Conservation (phyloP, 225 moss, liverwort and hornwort species). For the Climacium dendroides region DNA sequence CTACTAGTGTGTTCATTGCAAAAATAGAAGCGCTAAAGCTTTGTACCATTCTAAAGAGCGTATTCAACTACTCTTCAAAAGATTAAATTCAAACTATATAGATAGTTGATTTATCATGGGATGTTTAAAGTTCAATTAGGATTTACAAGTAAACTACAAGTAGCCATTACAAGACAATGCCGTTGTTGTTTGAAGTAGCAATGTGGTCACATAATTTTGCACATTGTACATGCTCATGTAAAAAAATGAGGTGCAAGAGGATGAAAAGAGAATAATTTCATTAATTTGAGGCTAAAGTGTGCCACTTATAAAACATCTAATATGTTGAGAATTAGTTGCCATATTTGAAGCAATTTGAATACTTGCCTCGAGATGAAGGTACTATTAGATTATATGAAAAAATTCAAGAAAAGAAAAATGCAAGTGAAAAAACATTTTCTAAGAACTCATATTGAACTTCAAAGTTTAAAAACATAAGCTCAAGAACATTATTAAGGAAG, state of each 20-base stretch:
- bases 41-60: neutral
- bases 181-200: neutral
- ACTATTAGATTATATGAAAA: too few species aligned
- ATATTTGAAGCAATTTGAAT: neutral
- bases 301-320: neutral
- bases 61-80: neutral
- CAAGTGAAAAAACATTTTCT: too few species aligned
- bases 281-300: neutral
- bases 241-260: neutral
- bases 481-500: neutral
- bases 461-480: too few species aligned
- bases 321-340: neutral
- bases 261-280: neutral
- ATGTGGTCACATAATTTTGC: neutral
- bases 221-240: neutral
- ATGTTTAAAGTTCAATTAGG: neutral
- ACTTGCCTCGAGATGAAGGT: neutral
- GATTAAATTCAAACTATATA: neutral
- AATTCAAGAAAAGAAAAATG: too few species aligned
- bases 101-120: neutral
- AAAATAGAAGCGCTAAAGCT: neutral
- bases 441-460: too few species aligned
- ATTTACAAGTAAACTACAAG: neutral
- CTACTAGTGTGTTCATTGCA: neutral
- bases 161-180: neutral